These are phyloP conservation scores for Exophiala sideris DNA, from an alignment of 2,329 filamentous ascomycete species.

Conservation along the genomic window DNA sequence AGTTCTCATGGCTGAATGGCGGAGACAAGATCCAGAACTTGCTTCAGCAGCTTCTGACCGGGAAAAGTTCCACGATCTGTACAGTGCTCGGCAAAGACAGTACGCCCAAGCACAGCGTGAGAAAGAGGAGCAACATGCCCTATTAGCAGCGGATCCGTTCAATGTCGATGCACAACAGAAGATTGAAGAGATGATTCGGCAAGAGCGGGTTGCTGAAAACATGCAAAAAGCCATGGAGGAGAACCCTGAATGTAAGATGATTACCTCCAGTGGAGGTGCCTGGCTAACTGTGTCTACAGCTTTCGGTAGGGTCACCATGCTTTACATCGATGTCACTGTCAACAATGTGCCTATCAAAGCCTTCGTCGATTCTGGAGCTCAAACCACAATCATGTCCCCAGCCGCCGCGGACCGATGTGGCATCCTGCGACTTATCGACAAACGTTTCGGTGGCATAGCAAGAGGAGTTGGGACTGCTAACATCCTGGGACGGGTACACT, in stretches of 20 bases:
- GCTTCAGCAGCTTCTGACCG: constrained; percentile 73
- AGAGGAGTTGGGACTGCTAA: constrained; percentile 90
- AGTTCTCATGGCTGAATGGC: constrained; percentile 65
- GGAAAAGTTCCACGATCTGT: constrained; percentile 69
- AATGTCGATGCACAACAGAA: constrained; percentile 85
- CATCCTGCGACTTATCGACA: constrained; percentile 94
- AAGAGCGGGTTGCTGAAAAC: constrained; percentile 92
- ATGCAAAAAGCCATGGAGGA: constrained; percentile 95
- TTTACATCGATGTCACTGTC: constrained; percentile 93
- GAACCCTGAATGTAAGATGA: constrained; percentile 79
- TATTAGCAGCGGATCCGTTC: constrained; percentile 90
- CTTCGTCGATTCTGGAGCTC: constrained; percentile 93
- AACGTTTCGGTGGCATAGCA: constrained; percentile 85
- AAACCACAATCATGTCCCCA: constrained; percentile 98
- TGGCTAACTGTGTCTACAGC: constrained; percentile 8
- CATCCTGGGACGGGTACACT: constrained; percentile 92
- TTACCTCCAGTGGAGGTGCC: not conserved
- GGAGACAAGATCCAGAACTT: constrained; percentile 70
- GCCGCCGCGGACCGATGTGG: constrained; percentile 85
- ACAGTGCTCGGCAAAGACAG: constrained; percentile 63
- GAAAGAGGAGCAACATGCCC: constrained; percentile 76
- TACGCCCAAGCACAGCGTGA: constrained; percentile 71
- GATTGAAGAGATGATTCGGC: constrained; percentile 96
- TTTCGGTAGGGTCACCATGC: constrained; percentile 91
- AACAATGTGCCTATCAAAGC: constrained; percentile 91